These are phyloP conservation scores for Magnusiomyces tetraspermus DNA, from an alignment of 1,139 yeast genomes.

Conservation along the genomic window DNA sequence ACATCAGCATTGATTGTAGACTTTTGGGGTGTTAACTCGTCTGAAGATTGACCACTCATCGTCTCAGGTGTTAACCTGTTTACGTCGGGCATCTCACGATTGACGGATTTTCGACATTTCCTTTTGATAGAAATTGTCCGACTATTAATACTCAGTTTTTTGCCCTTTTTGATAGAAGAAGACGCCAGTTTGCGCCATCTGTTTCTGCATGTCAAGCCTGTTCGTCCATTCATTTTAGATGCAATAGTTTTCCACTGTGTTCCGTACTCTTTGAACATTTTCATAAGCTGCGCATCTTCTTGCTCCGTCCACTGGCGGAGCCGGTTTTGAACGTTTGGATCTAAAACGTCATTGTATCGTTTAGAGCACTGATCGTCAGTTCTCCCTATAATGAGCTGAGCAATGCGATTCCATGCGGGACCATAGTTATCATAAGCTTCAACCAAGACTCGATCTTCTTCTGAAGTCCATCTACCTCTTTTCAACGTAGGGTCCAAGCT, in stretches of 20 bases:
- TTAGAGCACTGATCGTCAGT: slow-evolving; percentile 96
- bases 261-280: slow-evolving; percentile 62
- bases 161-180: neutral
- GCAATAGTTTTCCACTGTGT: slow-evolving; percentile 88
- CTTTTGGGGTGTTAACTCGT: too few species aligned
- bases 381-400: slow-evolving; percentile 66
- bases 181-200: slow-evolving; percentile 85
- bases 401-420: slow-evolving; percentile 78
- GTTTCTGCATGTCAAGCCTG: slow-evolving; percentile 83
- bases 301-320: slow-evolving; percentile 70
- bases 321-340: slow-evolving; percentile 70
- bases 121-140: too few species aligned
- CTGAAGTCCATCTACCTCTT: slow-evolving; percentile 84
- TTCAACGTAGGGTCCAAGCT: slow-evolving; percentile 73
- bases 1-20: too few species aligned
- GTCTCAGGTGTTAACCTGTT: too few species aligned
- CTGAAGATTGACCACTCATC: too few species aligned
- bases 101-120: too few species aligned
- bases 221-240: slow-evolving; percentile 61
- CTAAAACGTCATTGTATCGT: slow-evolving; percentile 78
- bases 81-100: too few species aligned
- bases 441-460: slow-evolving; percentile 61
- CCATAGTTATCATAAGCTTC: slow-evolving; percentile 62
- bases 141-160: too few species aligned
- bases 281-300: slow-evolving; percentile 63